phyloP scores from a whole-genome alignment of 2,329 filamentous ascomycete species.

The Verticillium tricorpus region DNA sequence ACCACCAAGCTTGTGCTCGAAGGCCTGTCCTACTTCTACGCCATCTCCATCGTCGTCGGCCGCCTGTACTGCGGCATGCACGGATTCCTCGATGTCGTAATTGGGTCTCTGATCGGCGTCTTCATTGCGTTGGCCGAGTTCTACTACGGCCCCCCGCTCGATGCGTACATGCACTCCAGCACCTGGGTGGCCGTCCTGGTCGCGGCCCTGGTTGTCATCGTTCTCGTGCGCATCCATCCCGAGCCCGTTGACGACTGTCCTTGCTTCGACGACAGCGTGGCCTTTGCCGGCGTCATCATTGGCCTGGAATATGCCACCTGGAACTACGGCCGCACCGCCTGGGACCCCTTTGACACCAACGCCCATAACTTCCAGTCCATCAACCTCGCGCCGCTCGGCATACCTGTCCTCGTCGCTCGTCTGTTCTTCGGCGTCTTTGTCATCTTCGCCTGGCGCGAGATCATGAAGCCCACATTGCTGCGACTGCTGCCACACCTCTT shows the following conservation, averaged over 20 bases:
- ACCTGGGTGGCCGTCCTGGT: slow-evolving; percentile 61
- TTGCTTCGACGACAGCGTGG: slow-evolving; percentile 93
- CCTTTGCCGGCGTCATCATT: slow-evolving; percentile 86
- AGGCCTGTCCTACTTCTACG: slow-evolving; percentile 74
- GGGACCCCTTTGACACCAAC: slow-evolving; percentile 37
- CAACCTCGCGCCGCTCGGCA: slow-evolving; percentile 61
- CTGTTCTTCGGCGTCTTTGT: slow-evolving; percentile 76
- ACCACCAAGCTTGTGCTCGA: slow-evolving; percentile 61
- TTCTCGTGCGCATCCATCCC: slow-evolving; percentile 83
- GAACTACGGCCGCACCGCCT: slow-evolving; percentile 63
- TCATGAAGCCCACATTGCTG: slow-evolving; percentile 80
- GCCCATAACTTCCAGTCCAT: slow-evolving; percentile 53
- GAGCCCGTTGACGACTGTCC: slow-evolving; percentile 96
- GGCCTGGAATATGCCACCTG: slow-evolving; percentile 79
- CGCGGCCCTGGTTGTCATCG: slow-evolving; percentile 61
- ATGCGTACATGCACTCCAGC: slow-evolving; percentile 65
- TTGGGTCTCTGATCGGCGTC: slow-evolving; percentile 75
- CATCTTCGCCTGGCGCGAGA: slow-evolving; percentile 85
- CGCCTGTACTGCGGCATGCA: slow-evolving; percentile 98
- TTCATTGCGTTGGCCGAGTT: slow-evolving; percentile 57
- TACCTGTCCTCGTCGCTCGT: slow-evolving; percentile 58
- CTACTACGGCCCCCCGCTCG: slow-evolving; percentile 57
- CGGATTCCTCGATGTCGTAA: slow-evolving; percentile 84
- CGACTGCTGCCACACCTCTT: slow-evolving; percentile 79
- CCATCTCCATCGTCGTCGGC: slow-evolving; percentile 82